Evolutionary conservation across 805 yeast species (phyloP).

Genomic region (Lachancea waltii): DNA sequence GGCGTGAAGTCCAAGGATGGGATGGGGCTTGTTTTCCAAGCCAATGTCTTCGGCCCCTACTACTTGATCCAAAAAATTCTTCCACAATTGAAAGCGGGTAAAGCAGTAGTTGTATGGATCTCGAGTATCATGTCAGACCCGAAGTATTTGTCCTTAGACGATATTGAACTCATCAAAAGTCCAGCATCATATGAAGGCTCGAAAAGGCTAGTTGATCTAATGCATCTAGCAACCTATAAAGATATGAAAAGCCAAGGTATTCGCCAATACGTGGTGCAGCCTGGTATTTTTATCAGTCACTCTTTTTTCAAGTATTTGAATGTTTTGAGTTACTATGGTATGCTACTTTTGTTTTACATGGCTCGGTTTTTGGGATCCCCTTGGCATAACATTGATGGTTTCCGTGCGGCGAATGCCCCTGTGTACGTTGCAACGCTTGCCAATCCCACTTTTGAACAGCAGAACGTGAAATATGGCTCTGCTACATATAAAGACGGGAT

Average conservation of each 20-base stretch:
- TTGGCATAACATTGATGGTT: slow-evolving; percentile 85
- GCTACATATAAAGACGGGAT: slow-evolving; percentile 58
- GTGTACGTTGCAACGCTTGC: slow-evolving; percentile 55
- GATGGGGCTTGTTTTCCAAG: slow-evolving; percentile 84
- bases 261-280: slow-evolving; percentile 75
- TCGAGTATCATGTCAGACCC: slow-evolving; percentile 79
- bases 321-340: slow-evolving; percentile 73
- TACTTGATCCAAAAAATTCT: slow-evolving; percentile 65
- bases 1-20: slow-evolving; percentile 76
- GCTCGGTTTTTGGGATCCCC: slow-evolving; percentile 80
- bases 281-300: slow-evolving; percentile 86
- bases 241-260: slow-evolving; percentile 47
- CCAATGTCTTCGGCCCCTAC: slow-evolving; percentile 95
- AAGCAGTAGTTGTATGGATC: slow-evolving; percentile 77
- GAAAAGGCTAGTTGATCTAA: slow-evolving; percentile 74
- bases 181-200: slow-evolving; percentile 85
- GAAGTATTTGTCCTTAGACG: slow-evolving; percentile 63
- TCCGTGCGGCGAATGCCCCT: slow-evolving; percentile 85
- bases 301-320: slow-evolving; percentile 74
- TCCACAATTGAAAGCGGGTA: slow-evolving; percentile 44
- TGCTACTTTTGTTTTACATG: slow-evolving; percentile 75
- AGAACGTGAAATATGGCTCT: slow-evolving; percentile 63
- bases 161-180: slow-evolving; percentile 60
- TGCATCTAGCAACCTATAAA: slow-evolving; percentile 67
- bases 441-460: slow-evolving; percentile 40